Base-by-base conservation (phyloP, 2,329 filamentous ascomycete genomes). In the Drechmeria coniospora region DNA sequence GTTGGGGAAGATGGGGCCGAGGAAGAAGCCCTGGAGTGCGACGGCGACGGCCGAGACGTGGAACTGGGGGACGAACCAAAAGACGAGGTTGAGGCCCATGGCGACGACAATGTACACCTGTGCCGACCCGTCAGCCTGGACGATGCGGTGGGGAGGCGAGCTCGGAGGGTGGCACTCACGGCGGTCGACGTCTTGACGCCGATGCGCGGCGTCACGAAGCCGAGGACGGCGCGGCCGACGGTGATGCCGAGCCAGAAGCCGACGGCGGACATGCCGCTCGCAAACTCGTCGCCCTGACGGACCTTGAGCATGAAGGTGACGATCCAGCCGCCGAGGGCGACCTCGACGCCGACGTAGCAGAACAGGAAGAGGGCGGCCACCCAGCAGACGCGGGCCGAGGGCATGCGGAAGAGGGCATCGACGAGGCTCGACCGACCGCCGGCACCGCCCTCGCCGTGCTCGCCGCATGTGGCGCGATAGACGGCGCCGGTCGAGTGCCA, bases 201-300 rank as follows among this genome's bases (percentile, higher is more conserved):
- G 9, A 83, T 54, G 2, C 59, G 53, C 0, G 76, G 72, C 1
- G 80, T 21, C 20, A 21, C 20, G 12, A 21, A 21, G 4, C 20
- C 20, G 4, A 90, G 52, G 1, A 77, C 47, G 3, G 83, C 54
- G 3, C 81, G 60, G 0, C 81, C 81, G 2, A 81, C 51, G 0
- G 80, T 81, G 35, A 90, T 63, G 0, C 81, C 81, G 13, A 82
- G 63, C 81, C 81, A 90, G 50, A 84, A 87, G 0, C 79, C 80
- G 2, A 79, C 83, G 0, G 75, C 74, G 0, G 73, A 73, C 61
- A 87, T 78, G 9, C 33, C 32, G 15, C 72, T 73, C 1, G 70
- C 68, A 38, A 86, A 84, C 0, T 68, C 53, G 4, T 57, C 63
- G 1, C 72, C 79, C n/a, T 73, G 50, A 5, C 82, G 68, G 5